Conservation (phyloP, 805 yeast species). For the Diddensiella santjacobensis region DNA sequence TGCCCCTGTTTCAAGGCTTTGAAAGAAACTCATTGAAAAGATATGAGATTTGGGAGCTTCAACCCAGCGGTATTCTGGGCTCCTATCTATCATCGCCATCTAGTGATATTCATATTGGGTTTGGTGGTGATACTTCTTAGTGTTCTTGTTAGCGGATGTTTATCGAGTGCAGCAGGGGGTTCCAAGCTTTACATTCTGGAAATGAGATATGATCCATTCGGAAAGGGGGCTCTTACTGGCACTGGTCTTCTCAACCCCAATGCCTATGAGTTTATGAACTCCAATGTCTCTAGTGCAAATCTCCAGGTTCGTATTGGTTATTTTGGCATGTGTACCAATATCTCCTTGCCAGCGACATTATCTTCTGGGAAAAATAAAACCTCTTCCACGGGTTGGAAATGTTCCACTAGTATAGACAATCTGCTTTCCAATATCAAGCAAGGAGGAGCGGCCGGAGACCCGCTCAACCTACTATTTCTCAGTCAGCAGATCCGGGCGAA, state of each 20-base stretch:
- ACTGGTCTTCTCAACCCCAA: constrained; percentile 18
- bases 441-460: constrained; percentile 18
- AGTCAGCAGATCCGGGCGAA: constrained; percentile 13
- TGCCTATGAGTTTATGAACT: constrained; percentile 14
- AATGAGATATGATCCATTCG: constrained; percentile 16
- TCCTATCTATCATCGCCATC: constrained; percentile 20
- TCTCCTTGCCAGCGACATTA: constrained; percentile 1
- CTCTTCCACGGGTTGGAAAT: constrained; percentile 17
- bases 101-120: constrained; percentile 19
- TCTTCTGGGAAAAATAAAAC: constrained; percentile 1
- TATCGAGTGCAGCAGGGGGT: constrained; percentile 12
- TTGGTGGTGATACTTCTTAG: constrained; percentile 16
- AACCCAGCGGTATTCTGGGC: constrained; percentile 6
- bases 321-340: constrained; percentile 23
- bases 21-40: no score
- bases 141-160: constrained; percentile 21
- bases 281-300: constrained; percentile 11
- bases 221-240: constrained; percentile 4
- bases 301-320: constrained; percentile 20
- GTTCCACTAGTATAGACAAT: constrained; percentile 17
- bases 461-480: constrained; percentile 20
- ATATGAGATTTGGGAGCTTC: constrained; percentile 1
- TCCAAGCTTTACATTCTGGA: constrained; percentile 21
- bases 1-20: no score
- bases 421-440: constrained; percentile 4